Base-by-base conservation (phyloP, 1,284 basidiomycete genomes). In the Singerocomus rubriflavus region DNA sequence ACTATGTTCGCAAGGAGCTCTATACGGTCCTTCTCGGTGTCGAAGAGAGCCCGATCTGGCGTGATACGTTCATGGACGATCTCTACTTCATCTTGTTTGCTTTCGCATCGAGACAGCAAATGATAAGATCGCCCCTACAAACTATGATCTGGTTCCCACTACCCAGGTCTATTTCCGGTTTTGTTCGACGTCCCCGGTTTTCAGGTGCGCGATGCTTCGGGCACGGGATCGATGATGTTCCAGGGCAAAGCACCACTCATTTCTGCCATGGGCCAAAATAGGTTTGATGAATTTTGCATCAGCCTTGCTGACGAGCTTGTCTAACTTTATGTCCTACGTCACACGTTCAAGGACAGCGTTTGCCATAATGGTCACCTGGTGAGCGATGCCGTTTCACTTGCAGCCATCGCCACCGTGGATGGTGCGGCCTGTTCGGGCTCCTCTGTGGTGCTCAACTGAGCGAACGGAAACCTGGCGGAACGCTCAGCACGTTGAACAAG, bases 1-100 rank as follows among this genome's bases (percentile, higher is more conserved):
- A 81, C 59, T 95, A 92, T 67, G 86, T 95, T 32, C 80, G 87
- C 47, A 91, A 91, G 71, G 94, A 97, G 65, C 73, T 93, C 7
- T 90, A 86, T 63, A 92, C 88, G 0, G 82, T 89, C 17, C 79
- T 96, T 57, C 79, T 97, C 50, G 84, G 81, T 56, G 81, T 84
- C 12, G 78, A 84, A 46, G 88, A 86, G 59, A 87, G 90, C 44
- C 74, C 77, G 2, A 66, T 65, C 3, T 94, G 97, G 70, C 79
- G 92, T 25, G 89, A 94, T 62, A 76, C 81, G 14, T 82, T 93
- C 56, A 81, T 91, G 55, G 81, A 84, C 44, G 89, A 94, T 61
- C 75, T 97, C 33, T 98, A 97, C 65, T 85, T 91, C 17, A 93
- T 97, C 63, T 78, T 98, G 12, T 94, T 97, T 64, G 85, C 92